These are phyloP conservation scores for Candida ovalis DNA, from an alignment of 805 yeast genomes.

Conservation along the genomic window DNA sequence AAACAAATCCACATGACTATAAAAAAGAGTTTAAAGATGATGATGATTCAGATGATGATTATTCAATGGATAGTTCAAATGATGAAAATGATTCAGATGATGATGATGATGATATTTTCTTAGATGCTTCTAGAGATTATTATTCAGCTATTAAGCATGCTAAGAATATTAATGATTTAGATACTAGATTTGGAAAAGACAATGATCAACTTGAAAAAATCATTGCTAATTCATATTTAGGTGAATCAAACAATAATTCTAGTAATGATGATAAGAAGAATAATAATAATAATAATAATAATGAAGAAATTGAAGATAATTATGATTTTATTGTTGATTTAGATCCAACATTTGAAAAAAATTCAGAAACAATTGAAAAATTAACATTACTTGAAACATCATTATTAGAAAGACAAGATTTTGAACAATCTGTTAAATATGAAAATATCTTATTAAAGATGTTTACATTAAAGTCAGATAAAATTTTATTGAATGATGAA, in stretches of 20 bases:
- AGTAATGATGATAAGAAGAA: neutral
- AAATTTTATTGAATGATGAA: slow-evolving; percentile 16
- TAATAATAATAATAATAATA: neutral
- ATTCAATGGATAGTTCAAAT: neutral
- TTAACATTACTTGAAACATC: slow-evolving; percentile 22
- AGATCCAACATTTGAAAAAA: slow-evolving; percentile 1
- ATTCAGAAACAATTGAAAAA: slow-evolving; percentile 10
- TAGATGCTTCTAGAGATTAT: slow-evolving; percentile 14
- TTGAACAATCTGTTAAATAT: slow-evolving; percentile 21
- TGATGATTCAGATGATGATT: neutral
- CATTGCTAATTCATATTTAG: neutral
- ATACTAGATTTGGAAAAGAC: neutral
- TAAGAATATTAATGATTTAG: slow-evolving; percentile 6
- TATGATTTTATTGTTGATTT: slow-evolving; percentile 2
- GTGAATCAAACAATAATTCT: neutral
- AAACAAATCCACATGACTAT: neutral
- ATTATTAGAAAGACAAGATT: slow-evolving; percentile 22
- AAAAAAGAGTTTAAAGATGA: neutral
- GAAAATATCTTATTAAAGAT: slow-evolving; percentile 24
- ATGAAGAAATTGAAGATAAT: neutral
- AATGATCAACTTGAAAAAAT: neutral
- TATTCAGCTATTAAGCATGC: slow-evolving; percentile 12
- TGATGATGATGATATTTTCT: slow-evolving; percentile 5
- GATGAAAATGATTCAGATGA: slow-evolving; percentile 6
- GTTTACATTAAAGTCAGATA: slow-evolving; percentile 17